These are phyloP conservation scores for Zygotorulaspora sp. DNA, from an alignment of 805 yeast species.

Conservation along the genomic window DNA sequence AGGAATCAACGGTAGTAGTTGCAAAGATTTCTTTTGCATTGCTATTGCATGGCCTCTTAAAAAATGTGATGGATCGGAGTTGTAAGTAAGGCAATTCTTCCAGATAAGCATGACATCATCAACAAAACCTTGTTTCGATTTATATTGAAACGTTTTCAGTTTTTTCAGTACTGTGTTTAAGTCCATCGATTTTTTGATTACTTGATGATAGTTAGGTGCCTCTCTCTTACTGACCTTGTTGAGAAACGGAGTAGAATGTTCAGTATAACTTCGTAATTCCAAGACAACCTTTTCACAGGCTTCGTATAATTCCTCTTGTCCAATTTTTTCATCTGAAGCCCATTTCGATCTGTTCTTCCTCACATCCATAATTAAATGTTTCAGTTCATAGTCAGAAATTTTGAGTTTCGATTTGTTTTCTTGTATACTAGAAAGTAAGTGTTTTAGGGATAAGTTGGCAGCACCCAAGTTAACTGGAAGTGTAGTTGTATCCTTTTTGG, in stretches of 20 bases:
- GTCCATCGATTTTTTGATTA: constrained; percentile 95
- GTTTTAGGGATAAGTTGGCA: constrained; percentile 72
- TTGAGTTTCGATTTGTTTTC: constrained; percentile 68
- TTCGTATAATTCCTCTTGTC: constrained; percentile 96
- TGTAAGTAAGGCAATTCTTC: constrained; percentile 89
- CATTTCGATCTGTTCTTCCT: constrained; percentile 93
- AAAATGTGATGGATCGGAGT: constrained; percentile 92
- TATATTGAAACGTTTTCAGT: constrained; percentile 74
- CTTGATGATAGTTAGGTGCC: constrained; percentile 91
- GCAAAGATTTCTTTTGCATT: constrained; percentile 84
- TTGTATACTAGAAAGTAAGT: constrained; percentile 74
- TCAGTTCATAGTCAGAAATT: constrained; percentile 76
- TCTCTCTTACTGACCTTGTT: constrained; percentile 96
- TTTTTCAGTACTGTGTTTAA: constrained; percentile 90
- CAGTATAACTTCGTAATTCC: constrained; percentile 87
- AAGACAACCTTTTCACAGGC: constrained; percentile 94
- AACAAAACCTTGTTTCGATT: constrained; percentile 84
- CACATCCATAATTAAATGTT: constrained; percentile 84
- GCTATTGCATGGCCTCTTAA: constrained; percentile 88
- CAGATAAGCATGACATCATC: constrained; percentile 93
- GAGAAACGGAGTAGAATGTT: constrained; percentile 92
- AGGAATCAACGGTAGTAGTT: constrained; percentile 80
- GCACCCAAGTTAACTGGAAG: constrained; percentile 56
- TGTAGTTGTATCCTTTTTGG: constrained; percentile 23
- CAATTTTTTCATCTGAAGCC: constrained; percentile 93